phyloP scores from a whole-genome alignment of 2,329 filamentous ascomycete genomes.

The Calonectria pauciramosa region DNA sequence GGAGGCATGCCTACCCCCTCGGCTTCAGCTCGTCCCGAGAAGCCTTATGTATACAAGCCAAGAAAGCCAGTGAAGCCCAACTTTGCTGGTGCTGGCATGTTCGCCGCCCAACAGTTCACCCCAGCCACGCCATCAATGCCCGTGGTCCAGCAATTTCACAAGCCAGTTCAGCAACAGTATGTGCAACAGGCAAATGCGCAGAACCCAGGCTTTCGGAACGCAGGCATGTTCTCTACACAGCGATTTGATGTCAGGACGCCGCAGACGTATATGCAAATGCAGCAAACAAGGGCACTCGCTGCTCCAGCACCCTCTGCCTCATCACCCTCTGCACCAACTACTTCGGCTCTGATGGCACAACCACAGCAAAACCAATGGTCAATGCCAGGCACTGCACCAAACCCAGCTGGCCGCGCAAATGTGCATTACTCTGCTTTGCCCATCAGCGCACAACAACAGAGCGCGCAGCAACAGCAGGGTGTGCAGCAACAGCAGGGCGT shows the following conservation, averaged over 20 bases:
- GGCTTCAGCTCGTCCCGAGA: constrained; percentile 49
- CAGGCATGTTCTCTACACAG: constrained; percentile 37
- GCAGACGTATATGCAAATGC: constrained; percentile 26
- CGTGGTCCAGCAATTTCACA: background rate
- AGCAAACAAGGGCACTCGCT: background rate
- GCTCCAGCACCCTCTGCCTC: background rate
- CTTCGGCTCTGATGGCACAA: background rate
- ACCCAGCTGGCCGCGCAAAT: constrained; percentile 9
- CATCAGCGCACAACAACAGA: constrained; percentile 16
- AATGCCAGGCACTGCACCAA: background rate
- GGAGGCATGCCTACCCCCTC: background rate
- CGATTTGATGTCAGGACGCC: constrained; percentile 41
- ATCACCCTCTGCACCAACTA: background rate
- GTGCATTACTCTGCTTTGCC: constrained; percentile 15
- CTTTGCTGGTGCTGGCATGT: constrained; percentile 37
- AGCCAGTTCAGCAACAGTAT: constrained; percentile 13
- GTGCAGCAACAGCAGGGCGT: background rate
- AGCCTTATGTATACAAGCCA: constrained; percentile 69
- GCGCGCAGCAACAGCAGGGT: constrained; percentile 25
- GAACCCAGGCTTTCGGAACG: constrained; percentile 25
- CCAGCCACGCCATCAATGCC: constrained; percentile 17
- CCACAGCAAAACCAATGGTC: constrained; percentile 33
- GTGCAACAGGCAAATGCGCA: constrained; percentile 33
- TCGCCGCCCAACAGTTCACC: constrained; percentile 44
- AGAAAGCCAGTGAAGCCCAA: constrained; percentile 51